phyloP scores from a whole-genome alignment of 2,329 filamentous ascomycete species.

The Cryphonectria carpinicola region DNA sequence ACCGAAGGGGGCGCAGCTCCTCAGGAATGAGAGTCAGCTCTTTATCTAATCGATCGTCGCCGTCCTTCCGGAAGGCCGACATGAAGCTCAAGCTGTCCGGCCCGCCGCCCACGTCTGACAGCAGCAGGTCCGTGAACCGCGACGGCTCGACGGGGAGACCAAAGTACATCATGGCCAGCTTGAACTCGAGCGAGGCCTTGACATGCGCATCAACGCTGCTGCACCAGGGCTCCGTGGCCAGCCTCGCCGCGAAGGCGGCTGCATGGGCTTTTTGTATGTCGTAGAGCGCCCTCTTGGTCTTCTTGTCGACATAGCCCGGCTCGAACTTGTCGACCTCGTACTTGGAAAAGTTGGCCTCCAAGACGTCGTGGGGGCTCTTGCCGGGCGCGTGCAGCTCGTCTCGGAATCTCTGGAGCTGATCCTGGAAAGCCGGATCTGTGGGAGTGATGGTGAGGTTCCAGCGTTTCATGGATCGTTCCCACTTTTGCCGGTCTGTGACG shows the following conservation, averaged over 20 bases:
- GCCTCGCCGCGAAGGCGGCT: background rate
- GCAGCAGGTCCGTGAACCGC: slow-evolving; percentile 33
- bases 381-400: slow-evolving; percentile 7
- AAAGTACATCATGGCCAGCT: slow-evolving; percentile 52
- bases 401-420: background rate
- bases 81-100: slow-evolving; percentile 23
- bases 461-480: slow-evolving; percentile 17
- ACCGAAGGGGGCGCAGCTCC: slow-evolving; percentile 27
- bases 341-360: slow-evolving; percentile 15
- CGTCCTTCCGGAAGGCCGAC: slow-evolving; percentile 17
- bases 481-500: slow-evolving; percentile 9
- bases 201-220: background rate
- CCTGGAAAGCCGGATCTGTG: background rate
- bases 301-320: slow-evolving; percentile 21
- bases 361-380: slow-evolving; percentile 15
- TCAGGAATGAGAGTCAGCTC: slow-evolving; percentile 20
- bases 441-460: slow-evolving; percentile 17
- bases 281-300: slow-evolving; percentile 9
- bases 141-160: slow-evolving; percentile 50
- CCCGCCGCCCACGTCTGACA: slow-evolving; percentile 17
- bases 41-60: slow-evolving; percentile 33
- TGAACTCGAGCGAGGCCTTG: slow-evolving; percentile 39
- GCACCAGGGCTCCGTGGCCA: slow-evolving; percentile 6
- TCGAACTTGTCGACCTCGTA: slow-evolving; percentile 21
- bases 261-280: slow-evolving; percentile 15